phyloP scores from a whole-genome alignment of 1,284 basidiomycete species.

The Mycena sp. region DNA sequence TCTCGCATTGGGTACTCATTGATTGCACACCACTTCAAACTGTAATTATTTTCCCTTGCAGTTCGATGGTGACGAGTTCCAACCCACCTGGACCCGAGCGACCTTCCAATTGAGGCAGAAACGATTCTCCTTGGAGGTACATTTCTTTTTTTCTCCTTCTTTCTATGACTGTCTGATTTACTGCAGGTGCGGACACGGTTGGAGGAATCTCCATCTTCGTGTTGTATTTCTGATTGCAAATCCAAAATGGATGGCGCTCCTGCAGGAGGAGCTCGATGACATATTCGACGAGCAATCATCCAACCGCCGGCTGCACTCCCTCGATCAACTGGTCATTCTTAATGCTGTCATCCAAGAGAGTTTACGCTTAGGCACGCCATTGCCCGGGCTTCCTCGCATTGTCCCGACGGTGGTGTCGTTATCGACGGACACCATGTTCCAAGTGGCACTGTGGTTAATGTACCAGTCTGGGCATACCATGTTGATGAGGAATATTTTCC shows the following conservation, averaged over 20 bases:
- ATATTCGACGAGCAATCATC: not conserved
- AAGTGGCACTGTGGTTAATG: not conserved
- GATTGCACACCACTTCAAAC: not conserved
- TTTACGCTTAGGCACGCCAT: not conserved
- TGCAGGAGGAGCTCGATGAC: not conserved
- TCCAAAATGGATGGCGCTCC: slow-evolving; percentile 1
- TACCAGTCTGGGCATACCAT: not conserved
- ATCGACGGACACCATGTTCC: not conserved
- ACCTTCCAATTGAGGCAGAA: slow-evolving; percentile 9
- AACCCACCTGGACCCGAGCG: not conserved
- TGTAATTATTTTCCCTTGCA: not conserved
- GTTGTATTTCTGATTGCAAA: not conserved
- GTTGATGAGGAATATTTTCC: not conserved
- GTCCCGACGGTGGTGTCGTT: not conserved
- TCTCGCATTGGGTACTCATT: slow-evolving; percentile 9
- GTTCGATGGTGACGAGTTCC: slow-evolving; percentile 3
- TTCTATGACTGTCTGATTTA: not conserved
- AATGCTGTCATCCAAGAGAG: slow-evolving; percentile 8
- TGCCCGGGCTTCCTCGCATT: not conserved
- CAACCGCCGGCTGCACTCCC: not conserved
- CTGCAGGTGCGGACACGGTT: not conserved
- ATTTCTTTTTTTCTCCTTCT: not conserved
- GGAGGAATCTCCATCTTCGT: not conserved
- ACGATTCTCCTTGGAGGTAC: slow-evolving; percentile 13
- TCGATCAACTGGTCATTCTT: not conserved